Evolutionary conservation across 2,329 filamentous ascomycete species (phyloP), one percentile per base, ranked within the genome.

Genomic region (Talaromyces sp.): DNA sequence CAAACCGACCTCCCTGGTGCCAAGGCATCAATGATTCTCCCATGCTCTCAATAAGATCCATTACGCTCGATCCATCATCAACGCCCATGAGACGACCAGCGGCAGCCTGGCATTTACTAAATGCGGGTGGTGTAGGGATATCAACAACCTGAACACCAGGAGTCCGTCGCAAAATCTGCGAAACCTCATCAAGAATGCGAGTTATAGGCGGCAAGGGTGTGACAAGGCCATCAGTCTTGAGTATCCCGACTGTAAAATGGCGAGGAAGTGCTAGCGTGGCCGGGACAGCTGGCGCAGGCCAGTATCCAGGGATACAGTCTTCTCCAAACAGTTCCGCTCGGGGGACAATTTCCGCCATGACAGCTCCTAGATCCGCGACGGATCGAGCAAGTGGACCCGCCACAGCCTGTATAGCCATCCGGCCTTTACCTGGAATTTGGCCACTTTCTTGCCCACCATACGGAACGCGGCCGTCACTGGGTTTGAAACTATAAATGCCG

Each of bases 11-110:
- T 9, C 16, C 75, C 32, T 73, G 69, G n/a, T 86, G 75, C 83
- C 84, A 87, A 1, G 81, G 82, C 11, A 80, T 85, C 1, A 86
- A 69, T 0, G 82, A 81, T 57, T 87, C 85, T 5, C 72, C 73
- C 3, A 77, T 83, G 10, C 73, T 67, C 47, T 83, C 81, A 20
- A 87, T 70, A 5, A 83, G 71, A 63, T 85, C 78, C 49, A 85
- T 79, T 75, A 85, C 83, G 41, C 66, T 63, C 9, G 79, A 77
- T 1, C 73, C 78, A 11, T 84, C 85, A 61, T 87, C 83, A 10
- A 84, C 71, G 20, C 78, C 78, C 69, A 87, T 82, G 47, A 88
- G 71, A 14, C 77, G 77, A 52, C 84, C 84, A 33, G 82, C 80
- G 8, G 85, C 73, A 2, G 75, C 78, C 52, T 86, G 81, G 47